Percentiles rank a stretch among this genome's conserved stretches.
These are phyloP conservation scores for Fusarium torreyae DNA, from an alignment of 2,329 filamentous ascomycete species.

Conservation along the genomic window DNA sequence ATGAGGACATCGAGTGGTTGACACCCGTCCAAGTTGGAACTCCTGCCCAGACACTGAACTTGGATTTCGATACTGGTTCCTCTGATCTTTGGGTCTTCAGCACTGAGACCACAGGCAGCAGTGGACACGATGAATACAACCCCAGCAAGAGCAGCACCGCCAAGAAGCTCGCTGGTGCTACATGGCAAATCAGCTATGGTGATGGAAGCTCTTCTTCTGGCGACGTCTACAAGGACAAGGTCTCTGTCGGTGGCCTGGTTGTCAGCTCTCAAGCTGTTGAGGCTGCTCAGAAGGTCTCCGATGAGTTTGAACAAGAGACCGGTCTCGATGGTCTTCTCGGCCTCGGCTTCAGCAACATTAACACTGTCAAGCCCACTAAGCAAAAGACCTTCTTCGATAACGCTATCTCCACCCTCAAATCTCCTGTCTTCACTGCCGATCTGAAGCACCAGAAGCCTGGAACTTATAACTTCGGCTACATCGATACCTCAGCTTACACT, in stretches of 20 bases:
- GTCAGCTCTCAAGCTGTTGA: conserved; percentile 61
- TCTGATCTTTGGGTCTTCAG: conserved; percentile 66
- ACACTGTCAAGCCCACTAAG: conserved; percentile 58
- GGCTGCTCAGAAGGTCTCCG: conserved; percentile 58
- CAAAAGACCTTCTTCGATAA: conserved; percentile 63
- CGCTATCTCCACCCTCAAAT: conserved; percentile 38
- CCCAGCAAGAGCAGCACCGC: conserved; percentile 58
- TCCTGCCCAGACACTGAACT: conserved; percentile 59
- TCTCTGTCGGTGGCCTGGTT: conserved; percentile 59
- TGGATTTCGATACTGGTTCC: conserved; percentile 64
- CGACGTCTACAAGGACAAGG: conserved; percentile 60
- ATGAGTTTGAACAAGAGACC: conserved; percentile 56
- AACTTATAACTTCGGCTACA: conserved; percentile 80
- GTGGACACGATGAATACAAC: conserved; percentile 59
- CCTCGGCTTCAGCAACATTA: conserved; percentile 60
- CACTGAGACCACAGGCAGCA: conserved; percentile 57
- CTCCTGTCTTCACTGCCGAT: conserved; percentile 76
- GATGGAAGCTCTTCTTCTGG: conserved; percentile 61
- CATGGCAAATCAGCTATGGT: conserved; percentile 61
- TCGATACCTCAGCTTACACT: conserved; percentile 74
- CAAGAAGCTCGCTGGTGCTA: conserved; percentile 54
- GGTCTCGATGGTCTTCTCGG: conserved; percentile 62
- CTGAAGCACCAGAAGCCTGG: conserved; percentile 70
- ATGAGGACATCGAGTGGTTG: conserved; percentile 57
- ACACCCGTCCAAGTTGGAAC: conserved; percentile 61